Evolutionary conservation across 2,329 filamentous ascomycete species (phyloP).

Genomic region (Alternaria atra): DNA sequence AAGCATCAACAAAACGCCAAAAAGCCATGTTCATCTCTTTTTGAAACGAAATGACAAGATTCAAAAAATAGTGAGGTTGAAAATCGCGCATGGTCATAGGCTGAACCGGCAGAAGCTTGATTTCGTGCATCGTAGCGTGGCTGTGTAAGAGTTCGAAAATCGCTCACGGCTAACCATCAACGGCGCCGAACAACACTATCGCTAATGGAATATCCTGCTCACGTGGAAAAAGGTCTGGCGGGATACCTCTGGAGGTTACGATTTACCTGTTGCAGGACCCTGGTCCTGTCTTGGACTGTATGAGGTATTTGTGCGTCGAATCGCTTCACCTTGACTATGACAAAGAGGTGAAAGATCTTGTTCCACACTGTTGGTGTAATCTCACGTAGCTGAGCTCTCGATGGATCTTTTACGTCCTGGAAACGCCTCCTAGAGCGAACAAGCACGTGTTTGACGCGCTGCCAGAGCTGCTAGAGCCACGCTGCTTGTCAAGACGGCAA

Average conservation of each 20-base stretch:
- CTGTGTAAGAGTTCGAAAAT: slow-evolving; percentile 32
- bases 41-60: background rate
- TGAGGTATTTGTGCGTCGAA: slow-evolving; percentile 41
- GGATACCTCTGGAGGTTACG: slow-evolving; percentile 16
- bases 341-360: slow-evolving; percentile 16
- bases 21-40: background rate
- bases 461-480: slow-evolving; percentile 14
- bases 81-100: slow-evolving; percentile 15
- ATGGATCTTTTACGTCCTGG: slow-evolving; percentile 16
- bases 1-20: background rate
- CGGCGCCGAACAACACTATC: slow-evolving; percentile 25
- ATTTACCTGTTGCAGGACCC: slow-evolving; percentile 19
- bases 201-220: slow-evolving; percentile 20
- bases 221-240: slow-evolving; percentile 14
- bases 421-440: background rate
- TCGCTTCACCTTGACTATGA: slow-evolving; percentile 19
- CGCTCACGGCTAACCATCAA: slow-evolving; percentile 38
- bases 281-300: slow-evolving; percentile 13
- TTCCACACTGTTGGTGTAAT: slow-evolving; percentile 10
- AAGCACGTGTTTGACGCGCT: slow-evolving; percentile 15
- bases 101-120: slow-evolving; percentile 7
- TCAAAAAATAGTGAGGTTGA: slow-evolving; percentile 1
- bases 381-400: slow-evolving; percentile 1
- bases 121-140: slow-evolving; percentile 21
- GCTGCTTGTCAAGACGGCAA: background rate